A percentile compares a stretch with the other conserved stretches of the same genome.
phyloP scores from a whole-genome alignment of 2,329 filamentous ascomycete genomes.

The Alternaria panax region DNA sequence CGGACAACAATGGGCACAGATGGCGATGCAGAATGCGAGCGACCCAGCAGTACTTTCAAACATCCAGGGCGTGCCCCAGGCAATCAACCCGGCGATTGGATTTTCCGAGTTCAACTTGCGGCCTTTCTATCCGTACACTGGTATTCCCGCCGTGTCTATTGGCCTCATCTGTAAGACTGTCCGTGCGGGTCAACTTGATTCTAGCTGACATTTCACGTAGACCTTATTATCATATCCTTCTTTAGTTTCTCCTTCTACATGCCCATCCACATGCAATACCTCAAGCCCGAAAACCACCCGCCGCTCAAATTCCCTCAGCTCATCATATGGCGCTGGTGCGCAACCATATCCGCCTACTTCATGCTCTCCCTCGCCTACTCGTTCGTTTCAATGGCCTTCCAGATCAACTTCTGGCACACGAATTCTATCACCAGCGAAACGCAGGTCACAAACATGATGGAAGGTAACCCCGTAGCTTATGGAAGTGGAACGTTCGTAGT shows the following conservation, averaged over 20 bases:
- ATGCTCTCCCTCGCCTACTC: slow-evolving; percentile 70
- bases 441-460: slow-evolving; percentile 44
- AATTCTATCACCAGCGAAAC: slow-evolving; percentile 57
- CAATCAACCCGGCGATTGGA: slow-evolving; percentile 63
- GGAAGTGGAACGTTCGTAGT: slow-evolving; percentile 66
- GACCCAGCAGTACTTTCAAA: slow-evolving; percentile 52
- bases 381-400: slow-evolving; percentile 68
- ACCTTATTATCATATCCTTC: slow-evolving; percentile 72
- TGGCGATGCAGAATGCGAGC: slow-evolving; percentile 53
- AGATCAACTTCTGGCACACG: slow-evolving; percentile 62
- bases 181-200: background rate
- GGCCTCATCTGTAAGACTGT: slow-evolving; percentile 62
- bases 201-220: slow-evolving; percentile 6
- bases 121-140: slow-evolving; percentile 63
- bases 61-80: slow-evolving; percentile 59
- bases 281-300: slow-evolving; percentile 62
- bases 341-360: slow-evolving; percentile 66
- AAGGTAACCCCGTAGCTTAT: slow-evolving; percentile 61
- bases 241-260: slow-evolving; percentile 72
- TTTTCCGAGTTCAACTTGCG: slow-evolving; percentile 66
- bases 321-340: slow-evolving; percentile 64
- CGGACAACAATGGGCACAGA: slow-evolving; percentile 55
- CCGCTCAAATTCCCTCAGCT: slow-evolving; percentile 66
- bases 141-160: slow-evolving; percentile 66
- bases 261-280: slow-evolving; percentile 67